Conservation (phyloP, 75 land plant species). For the Cunninghamia lanceolata region DNA sequence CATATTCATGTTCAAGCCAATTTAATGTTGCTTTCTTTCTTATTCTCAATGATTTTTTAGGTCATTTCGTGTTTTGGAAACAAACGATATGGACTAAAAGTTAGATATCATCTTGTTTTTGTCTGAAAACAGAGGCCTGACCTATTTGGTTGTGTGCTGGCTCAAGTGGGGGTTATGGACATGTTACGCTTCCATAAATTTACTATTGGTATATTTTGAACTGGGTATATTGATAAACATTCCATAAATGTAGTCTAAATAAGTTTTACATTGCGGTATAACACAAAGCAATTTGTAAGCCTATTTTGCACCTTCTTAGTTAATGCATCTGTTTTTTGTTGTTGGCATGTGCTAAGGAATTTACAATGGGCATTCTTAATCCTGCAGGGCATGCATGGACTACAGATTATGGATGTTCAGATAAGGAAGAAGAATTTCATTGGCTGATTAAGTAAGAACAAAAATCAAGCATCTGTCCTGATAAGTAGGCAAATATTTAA, state of each 20-base stretch:
- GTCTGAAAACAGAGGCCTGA: conserved; percentile 86
- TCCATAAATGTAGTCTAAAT: neutral
- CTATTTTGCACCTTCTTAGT: neutral
- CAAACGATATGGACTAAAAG: neutral
- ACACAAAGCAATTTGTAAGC: neutral
- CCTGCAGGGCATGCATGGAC: conserved; percentile 97
- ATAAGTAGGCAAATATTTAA: neutral
- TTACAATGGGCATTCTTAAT: neutral
- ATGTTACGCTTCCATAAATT: conserved; percentile 98
- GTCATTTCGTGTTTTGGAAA: neutral
- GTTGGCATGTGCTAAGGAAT: neutral
- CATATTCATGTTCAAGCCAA: neutral
- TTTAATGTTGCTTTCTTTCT: neutral
- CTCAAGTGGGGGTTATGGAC: conserved; percentile 99
- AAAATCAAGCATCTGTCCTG: neutral
- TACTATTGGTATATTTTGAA: conserved; percentile 68
- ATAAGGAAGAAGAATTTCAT: conserved; percentile 85
- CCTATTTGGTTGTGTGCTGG: conserved; percentile 95
- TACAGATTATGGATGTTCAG: conserved; percentile 95
- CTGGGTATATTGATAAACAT: neutral
- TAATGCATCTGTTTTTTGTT: neutral
- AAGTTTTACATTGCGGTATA: neutral
- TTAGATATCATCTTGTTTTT: neutral
- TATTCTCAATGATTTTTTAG: neutral
- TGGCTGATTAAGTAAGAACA: conserved; percentile 89